Conservation (phyloP, 1,284 basidiomycete genomes). For the Fistulinella staudtii region DNA sequence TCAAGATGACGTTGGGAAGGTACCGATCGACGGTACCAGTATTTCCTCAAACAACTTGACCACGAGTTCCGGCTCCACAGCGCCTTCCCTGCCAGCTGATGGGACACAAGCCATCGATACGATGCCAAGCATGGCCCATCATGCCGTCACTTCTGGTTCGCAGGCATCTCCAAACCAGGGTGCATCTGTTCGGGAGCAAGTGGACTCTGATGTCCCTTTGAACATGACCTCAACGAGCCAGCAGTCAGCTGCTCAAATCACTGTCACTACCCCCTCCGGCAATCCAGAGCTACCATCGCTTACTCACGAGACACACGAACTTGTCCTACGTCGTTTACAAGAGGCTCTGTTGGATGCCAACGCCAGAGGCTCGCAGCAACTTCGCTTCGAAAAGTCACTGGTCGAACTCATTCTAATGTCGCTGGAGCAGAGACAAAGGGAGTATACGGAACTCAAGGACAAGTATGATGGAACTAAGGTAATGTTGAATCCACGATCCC, state of each 20-base stretch:
- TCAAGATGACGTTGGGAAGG: slow-evolving; percentile 30
- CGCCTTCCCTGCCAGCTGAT: not conserved
- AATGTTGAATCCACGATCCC: not conserved
- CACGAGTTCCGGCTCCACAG: not conserved
- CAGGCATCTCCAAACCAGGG: slow-evolving; percentile 7
- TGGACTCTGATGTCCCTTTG: slow-evolving; percentile 20
- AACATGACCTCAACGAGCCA: slow-evolving; percentile 10
- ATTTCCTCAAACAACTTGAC: slow-evolving; percentile 2
- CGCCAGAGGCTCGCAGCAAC: slow-evolving; percentile 56
- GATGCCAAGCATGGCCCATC: slow-evolving; percentile 12
- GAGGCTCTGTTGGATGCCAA: slow-evolving; percentile 63
- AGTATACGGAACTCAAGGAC: slow-evolving; percentile 64
- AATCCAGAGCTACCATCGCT: slow-evolving; percentile 28
- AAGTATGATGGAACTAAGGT: slow-evolving; percentile 89
- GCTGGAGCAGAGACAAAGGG: slow-evolving; percentile 64
- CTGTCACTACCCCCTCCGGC: slow-evolving; percentile 42
- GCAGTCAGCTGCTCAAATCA: slow-evolving; percentile 35
- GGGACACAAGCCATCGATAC: slow-evolving; percentile 12
- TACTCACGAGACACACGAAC: slow-evolving; percentile 42
- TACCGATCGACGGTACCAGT: not conserved
- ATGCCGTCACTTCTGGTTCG: slow-evolving; percentile 24
- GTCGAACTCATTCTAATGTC: slow-evolving; percentile 70
- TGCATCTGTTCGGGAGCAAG: slow-evolving; percentile 11
- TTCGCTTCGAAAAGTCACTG: slow-evolving; percentile 73
- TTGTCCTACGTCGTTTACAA: slow-evolving; percentile 50